Conservation (phyloP, 306 rosid species). For the Cotoneaster glaucophyllus region DNA sequence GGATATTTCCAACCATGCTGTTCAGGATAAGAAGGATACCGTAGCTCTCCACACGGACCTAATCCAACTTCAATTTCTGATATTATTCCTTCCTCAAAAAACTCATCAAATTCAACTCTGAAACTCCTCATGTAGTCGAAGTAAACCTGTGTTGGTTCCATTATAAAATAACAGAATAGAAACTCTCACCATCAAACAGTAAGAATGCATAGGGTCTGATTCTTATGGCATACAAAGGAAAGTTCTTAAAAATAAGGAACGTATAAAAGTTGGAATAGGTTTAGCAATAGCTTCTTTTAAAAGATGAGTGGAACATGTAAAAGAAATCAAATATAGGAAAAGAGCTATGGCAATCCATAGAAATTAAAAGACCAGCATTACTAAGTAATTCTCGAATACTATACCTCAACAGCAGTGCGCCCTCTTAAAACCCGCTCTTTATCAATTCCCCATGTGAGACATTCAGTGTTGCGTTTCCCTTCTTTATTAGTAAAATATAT, state of each 20-base stretch:
- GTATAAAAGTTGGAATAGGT: too few species aligned
- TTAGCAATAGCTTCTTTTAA: too few species aligned
- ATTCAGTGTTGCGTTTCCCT: constrained; percentile 64
- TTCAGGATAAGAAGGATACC: constrained; percentile 74
- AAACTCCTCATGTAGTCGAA: constrained; percentile 89
- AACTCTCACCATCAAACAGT: background rate
- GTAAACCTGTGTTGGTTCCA: constrained; percentile 25
- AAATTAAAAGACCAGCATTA: too few species aligned
- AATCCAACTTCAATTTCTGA: constrained; percentile 74
- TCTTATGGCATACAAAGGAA: too few species aligned
- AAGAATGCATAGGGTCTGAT: too few species aligned
- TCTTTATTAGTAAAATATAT: constrained; percentile 73
- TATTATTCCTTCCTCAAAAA: constrained; percentile 54
- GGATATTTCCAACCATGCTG: constrained; percentile 90
- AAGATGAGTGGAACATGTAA: too few species aligned
- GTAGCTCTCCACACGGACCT: constrained; percentile 83
- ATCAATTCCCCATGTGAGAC: constrained; percentile 81
- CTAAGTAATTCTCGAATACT: too few species aligned
- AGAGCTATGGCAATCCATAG: too few species aligned
- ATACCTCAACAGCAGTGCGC: constrained; percentile 57
- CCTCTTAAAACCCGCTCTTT: constrained; percentile 76
- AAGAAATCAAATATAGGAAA: too few species aligned
- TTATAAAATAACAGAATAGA: background rate
- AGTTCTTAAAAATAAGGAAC: too few species aligned
- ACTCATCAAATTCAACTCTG: constrained; percentile 66